phyloP scores from a whole-genome alignment of 306 rosid species.

The Cajanus cajan region DNA sequence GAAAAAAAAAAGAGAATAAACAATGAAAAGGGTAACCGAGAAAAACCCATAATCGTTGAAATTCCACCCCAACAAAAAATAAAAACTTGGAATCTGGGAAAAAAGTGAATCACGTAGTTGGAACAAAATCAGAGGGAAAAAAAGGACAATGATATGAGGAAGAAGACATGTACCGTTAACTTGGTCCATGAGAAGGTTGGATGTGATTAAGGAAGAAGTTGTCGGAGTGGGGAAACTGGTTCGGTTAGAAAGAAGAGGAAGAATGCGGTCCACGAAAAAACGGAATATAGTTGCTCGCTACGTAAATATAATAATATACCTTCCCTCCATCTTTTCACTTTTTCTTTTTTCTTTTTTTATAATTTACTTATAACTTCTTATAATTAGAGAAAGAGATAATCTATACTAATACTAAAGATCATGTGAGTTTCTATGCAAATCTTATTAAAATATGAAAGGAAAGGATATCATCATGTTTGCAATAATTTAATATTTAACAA shows the following conservation, averaged over 20 bases:
- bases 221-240: not conserved
- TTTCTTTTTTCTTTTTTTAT: too few species aligned
- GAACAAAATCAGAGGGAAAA: not conserved
- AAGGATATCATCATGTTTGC: not conserved
- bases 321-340: too few species aligned
- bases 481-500: too few species aligned
- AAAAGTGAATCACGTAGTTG: not conserved
- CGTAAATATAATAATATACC: not conserved
- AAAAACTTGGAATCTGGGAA: not conserved
- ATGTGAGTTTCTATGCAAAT: not conserved
- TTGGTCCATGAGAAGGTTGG: slow-evolving; percentile 41
- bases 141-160: not conserved
- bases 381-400: too few species aligned
- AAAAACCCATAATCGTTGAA: not conserved
- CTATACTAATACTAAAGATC: too few species aligned
- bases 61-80: not conserved
- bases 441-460: not conserved
- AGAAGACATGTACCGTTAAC: slow-evolving; percentile 33
- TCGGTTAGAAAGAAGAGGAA: not conserved
- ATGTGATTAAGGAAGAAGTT: not conserved
- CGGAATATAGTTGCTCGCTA: not conserved
- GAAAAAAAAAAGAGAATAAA: not conserved
- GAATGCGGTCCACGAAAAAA: slow-evolving; percentile 28
- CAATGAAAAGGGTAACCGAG: not conserved
- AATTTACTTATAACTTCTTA: too few species aligned